Percentiles rank a stretch among this genome's conserved stretches.
phyloP scores from a whole-genome alignment of 495 filamentous ascomycete species.

The Neurospora terricola region DNA sequence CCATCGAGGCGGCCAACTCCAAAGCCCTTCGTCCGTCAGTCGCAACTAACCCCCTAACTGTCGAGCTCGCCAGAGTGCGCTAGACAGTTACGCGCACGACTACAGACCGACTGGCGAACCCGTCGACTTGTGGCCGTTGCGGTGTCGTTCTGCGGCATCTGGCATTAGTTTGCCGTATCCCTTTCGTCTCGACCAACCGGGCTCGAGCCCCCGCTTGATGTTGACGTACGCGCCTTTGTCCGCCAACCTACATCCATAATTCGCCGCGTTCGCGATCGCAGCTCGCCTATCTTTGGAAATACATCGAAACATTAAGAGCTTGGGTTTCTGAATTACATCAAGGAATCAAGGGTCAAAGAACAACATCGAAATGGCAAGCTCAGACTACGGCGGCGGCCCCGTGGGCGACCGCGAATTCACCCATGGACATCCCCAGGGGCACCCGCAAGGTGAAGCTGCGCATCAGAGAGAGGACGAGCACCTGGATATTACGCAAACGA shows the following conservation, averaged over 20 bases:
- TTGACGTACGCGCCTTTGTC: not conserved
- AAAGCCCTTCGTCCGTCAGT: not conserved
- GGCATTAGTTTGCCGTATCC: not conserved
- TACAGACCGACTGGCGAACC: not conserved
- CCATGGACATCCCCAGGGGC: constrained; percentile 8
- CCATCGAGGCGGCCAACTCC: not conserved
- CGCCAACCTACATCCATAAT: not conserved
- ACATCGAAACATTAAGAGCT: constrained; percentile 6
- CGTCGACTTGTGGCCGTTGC: not conserved
- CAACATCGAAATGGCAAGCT: constrained; percentile 17
- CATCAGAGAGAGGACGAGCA: constrained; percentile 29
- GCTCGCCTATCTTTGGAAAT: not conserved
- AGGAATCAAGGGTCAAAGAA: constrained; percentile 12
- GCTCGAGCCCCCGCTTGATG: not conserved
- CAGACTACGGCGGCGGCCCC: constrained; percentile 16
- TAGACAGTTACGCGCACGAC: not conserved
- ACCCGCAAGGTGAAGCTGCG: constrained; percentile 4
- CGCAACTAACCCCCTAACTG: not conserved
- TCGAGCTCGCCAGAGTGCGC: not conserved
- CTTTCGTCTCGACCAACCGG: not conserved
- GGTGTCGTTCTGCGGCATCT: not conserved
- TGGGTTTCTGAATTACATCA: constrained; percentile 7
- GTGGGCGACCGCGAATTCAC: constrained; percentile 13
- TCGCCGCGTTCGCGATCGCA: not conserved
- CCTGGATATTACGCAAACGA: constrained; percentile 25